Base-by-base conservation (phyloP, 495 filamentous ascomycete species). In the Rhypophila decipiens region DNA sequence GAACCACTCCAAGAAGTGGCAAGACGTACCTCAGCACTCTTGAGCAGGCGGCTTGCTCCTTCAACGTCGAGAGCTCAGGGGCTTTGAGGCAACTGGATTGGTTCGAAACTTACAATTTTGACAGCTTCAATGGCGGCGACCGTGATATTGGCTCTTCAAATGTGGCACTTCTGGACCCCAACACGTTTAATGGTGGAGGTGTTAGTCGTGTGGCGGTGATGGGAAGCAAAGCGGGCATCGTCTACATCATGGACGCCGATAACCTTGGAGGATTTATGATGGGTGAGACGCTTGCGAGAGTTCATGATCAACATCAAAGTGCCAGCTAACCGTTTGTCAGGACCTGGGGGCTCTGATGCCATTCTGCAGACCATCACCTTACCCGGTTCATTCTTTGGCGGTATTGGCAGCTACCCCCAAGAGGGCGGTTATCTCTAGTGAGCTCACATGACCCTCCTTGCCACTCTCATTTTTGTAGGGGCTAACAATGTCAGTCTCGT, bases 111-210 rank as follows among this genome's bases (percentile, higher is more conserved):
- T 63, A 57, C 60, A 64, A 70, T 46, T 70, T 66, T 36, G 53
- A 51, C 20, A 51, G 60, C 34, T 50, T 70, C 20, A 70, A 72
- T 47, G 69, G 69, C 8, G 69, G 67, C 4, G 71, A 74, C 46
- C 67, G 64, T 33, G 72, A 74, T 57, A 58, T 74, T 19, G 71
- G 71, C 12, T 70, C 71, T 9, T 65, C 60, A 1, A 66, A 65
- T 1, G 51, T 74, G 15, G 52, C 64, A 19, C 53, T 75, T 2
- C 61, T 76, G 1, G 50, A 53, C 18, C 62, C 68, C 18, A 38
- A 15, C 24, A 49, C 64, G 12, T 72, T 72, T 52, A 55, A 60
- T 10, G 67, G 67, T 4, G 49, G 53, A 13, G 57, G 53, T n/a
- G 60, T 69, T 9, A 52, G 52, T 17, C 56, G 65, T 10, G 59